A percentile compares a stretch with the other conserved stretches of the same genome.
These are phyloP conservation scores for Exophiala bonariae DNA, from an alignment of 2,329 filamentous ascomycete species.

Conservation along the genomic window DNA sequence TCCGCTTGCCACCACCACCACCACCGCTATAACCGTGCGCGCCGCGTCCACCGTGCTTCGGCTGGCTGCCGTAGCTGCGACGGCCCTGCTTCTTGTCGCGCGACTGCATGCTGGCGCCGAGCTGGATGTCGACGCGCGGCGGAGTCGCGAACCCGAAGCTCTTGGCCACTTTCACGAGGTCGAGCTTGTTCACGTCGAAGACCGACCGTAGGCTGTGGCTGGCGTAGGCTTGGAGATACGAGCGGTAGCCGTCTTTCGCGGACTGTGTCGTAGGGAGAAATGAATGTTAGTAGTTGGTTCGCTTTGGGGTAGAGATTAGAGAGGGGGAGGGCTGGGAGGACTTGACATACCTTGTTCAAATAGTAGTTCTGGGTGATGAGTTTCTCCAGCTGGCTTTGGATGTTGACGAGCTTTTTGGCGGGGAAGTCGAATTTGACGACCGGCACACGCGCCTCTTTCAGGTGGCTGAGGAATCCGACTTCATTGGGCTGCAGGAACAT, in stretches of 20 bases:
- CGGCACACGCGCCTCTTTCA: constrained; percentile 88
- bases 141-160: constrained; percentile 77
- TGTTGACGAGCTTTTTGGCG: constrained; percentile 83
- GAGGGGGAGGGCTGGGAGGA: not conserved
- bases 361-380: constrained; percentile 96
- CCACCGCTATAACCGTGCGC: constrained; percentile 44
- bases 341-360: constrained; percentile 70
- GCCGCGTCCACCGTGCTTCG: constrained; percentile 51
- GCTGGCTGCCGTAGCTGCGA: constrained; percentile 76
- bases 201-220: constrained; percentile 80
- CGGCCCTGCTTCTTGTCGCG: constrained; percentile 70
- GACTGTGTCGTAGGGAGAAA: constrained; percentile 42
- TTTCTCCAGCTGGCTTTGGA: constrained; percentile 89
- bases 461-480: constrained; percentile 85
- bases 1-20: not conserved
- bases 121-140: constrained; percentile 74
- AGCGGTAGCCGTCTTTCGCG: constrained; percentile 74
- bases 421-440: constrained; percentile 97
- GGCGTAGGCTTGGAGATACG: constrained; percentile 93
- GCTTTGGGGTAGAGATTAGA: constrained; percentile 5
- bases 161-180: constrained; percentile 81
- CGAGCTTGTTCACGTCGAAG: constrained; percentile 79
- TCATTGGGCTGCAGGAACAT: constrained; percentile 93
- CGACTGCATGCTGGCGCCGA: constrained; percentile 71
- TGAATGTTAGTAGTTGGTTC: not conserved